Conservation (phyloP, 2,329 filamentous ascomycete species). For the Xylariaceae sp. region DNA sequence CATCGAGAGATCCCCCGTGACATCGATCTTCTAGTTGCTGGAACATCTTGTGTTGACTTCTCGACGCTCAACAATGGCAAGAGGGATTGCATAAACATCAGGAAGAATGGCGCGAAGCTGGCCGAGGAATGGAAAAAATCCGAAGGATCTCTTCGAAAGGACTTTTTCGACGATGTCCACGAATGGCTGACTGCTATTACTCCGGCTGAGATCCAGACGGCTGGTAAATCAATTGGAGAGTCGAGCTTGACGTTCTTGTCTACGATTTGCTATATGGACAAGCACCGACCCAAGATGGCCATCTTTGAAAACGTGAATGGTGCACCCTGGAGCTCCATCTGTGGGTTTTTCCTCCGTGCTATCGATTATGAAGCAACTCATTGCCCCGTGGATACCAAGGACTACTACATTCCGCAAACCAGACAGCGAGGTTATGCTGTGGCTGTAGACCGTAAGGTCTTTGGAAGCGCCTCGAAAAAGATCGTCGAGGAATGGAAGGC, state of each 20-base stretch:
- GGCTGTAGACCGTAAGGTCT: constrained; percentile 42
- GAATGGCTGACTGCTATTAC: constrained; percentile 29
- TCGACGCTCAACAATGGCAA: constrained; percentile 55
- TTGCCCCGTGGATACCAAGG: constrained; percentile 58
- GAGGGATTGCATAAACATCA: constrained; percentile 33
- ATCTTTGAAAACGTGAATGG: constrained; percentile 66
- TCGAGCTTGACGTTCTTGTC: constrained; percentile 61
- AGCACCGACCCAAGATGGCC: constrained; percentile 55
- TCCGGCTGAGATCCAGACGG: constrained; percentile 40
- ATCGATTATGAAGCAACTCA: constrained; percentile 52
- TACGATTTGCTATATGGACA: constrained; percentile 52
- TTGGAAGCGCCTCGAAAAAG: constrained; percentile 21
- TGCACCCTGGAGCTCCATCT: constrained; percentile 54
- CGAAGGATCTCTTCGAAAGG: constrained; percentile 1
- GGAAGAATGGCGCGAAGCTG: constrained; percentile 31
- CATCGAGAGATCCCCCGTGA: constrained; percentile 49
- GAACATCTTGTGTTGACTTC: constrained; percentile 72
- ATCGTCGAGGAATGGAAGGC: constrained; percentile 40
- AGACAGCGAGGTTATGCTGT: constrained; percentile 56
- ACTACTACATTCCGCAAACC: constrained; percentile 70
- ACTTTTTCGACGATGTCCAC: constrained; percentile 16
- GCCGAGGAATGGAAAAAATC: constrained; percentile 37
- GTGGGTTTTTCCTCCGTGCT: constrained; percentile 35
- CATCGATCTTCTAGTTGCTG: constrained; percentile 63
- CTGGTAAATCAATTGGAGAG: constrained; percentile 57